Evolutionary conservation across 805 yeast genomes (phyloP), one percentile per base, ranked within the genome.

Genomic region (Suhomyces emberorum): DNA sequence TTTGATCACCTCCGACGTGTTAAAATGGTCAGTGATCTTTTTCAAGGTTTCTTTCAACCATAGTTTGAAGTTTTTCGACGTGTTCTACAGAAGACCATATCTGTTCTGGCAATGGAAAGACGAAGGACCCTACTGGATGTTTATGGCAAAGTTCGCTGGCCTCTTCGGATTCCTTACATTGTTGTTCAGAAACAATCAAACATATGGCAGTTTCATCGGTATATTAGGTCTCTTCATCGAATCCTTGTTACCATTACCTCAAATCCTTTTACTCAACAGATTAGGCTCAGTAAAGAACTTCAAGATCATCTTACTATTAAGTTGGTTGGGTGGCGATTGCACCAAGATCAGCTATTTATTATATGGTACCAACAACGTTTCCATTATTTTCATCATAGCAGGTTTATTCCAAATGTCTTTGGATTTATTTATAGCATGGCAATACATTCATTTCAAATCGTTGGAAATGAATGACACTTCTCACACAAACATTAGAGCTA

Each of bases 321-420:
- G 89, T 51, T 88, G 97, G 97, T 65, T 88, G 4, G 81, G 91
- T 41, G 96, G 96, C 39, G 97, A 88, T 61, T 65, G 82, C 27
- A 74, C 87, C 25, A 89, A 89, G 55, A 75, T 87, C 16, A 67
- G 81, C 35, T 86, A 85, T 51, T 64, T 86, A 35, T 49, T 84
- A n/a, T 84, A 72, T 57, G 95, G 95, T 11, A 83, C 93, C 1
- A 74, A 73, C 36, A 73, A 84, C 46, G 75, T 85, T 19, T 80
- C 88, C 2, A 47, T 63, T 5, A 65, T 84, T 5, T 85, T 85
- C 54, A 69, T 83, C 7, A 52, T 76, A 32, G 88, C 88, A 38
- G 93, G 86, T 0, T 58, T 81, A 28, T 83, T 86, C 55, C 96
- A 87, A 63, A 83, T 84, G 80, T 52, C 74, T 15, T 66, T 87